A percentile compares a stretch with the other conserved stretches of the same genome.
Evolutionary conservation across 2,329 filamentous ascomycete genomes (phyloP).

Genomic region (Phoma sp.): DNA sequence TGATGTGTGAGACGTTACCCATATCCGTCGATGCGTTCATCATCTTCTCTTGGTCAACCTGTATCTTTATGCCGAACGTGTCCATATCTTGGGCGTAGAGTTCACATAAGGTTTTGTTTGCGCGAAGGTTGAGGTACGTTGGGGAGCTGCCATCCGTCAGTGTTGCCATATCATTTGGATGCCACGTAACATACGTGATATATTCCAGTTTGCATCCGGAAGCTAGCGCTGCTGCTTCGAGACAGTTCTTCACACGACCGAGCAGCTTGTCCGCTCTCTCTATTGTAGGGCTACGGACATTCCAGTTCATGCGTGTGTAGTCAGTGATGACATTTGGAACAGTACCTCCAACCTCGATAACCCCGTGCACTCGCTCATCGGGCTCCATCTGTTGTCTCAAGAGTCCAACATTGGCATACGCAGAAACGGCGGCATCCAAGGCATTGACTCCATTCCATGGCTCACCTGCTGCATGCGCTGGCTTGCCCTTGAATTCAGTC

Average conservation of each 20-base stretch:
- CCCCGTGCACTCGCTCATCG: conserved; percentile 23
- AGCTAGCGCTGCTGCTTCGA: conserved; percentile 23
- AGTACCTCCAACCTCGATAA: conserved; percentile 20
- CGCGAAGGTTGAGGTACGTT: conserved; percentile 55
- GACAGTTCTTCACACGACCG: conserved; percentile 46
- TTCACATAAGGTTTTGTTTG: conserved; percentile 55
- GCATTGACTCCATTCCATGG: conserved; percentile 52
- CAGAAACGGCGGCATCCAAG: conserved; percentile 47
- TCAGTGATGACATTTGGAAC: conserved; percentile 34
- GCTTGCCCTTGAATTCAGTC: conserved; percentile 33
- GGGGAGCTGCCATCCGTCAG: conserved; percentile 31
- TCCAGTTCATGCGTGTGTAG: conserved; percentile 51
- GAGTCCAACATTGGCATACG: conserved; percentile 44
- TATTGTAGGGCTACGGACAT: conserved; percentile 48
- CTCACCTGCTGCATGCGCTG: conserved; percentile 49
- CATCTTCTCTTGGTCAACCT: conserved; percentile 48
- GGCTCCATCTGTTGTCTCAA: conserved; percentile 24
- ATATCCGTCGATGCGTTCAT: conserved; percentile 37
- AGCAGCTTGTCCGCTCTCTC: conserved; percentile 25
- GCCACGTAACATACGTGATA: conserved; percentile 37
- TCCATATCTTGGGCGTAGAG: conserved; percentile 56
- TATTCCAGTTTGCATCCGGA: conserved; percentile 41
- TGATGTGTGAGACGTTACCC: conserved; percentile 24
- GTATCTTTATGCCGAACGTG: conserved; percentile 46
- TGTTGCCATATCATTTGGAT: background rate